Evolutionary conservation across 208 protist species (phyloP), one percentile per base, ranked within the genome.

Genomic region (Acanthamoeba culbertsoni): DNA sequence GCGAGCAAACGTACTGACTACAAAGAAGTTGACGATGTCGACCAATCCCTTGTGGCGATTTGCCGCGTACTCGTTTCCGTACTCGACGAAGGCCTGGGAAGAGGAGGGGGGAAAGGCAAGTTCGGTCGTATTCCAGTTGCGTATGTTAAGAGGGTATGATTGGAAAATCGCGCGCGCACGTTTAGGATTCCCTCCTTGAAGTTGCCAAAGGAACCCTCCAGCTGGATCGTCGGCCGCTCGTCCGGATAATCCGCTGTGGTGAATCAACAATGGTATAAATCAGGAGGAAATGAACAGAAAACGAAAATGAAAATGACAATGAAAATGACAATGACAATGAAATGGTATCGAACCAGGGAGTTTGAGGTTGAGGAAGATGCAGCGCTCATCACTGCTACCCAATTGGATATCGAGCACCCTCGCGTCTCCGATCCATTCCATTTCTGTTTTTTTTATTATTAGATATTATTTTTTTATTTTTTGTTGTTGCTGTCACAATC

Each of bases 21-120:
- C 48, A 28, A 86, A 86, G 28, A 86, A 86, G 75, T 86, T 86
- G 37, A 86, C 8, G 48, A 86, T 86, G 33, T 86, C 75, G 31
- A 59, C 75, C 14, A 86, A 31, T 2, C 45, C 75, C 48, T 86
- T 86, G 75, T 62, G 48, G 8, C 75, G 20, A n/a, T 86, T 59
- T 23, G 75, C 42, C 48, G 75, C 75, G 31, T 86, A 86, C 48
- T 86, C 75, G 45, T 86, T 86, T 20, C 75, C 75, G 48, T 86
- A 86, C 5, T 86, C 48, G 20, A 86, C 42, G 33, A 86, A 86
- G 6, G 75, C 75, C 75, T 51, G 16, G 31, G 28, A 16, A 75
- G 35, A 35, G 35, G 12, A n/a, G n/a, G n/a, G n/a, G n/a, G n/a
- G n/a, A n/a, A n/a, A n/a, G n/a, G n/a, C n/a, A n/a, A n/a, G n/a